Percentiles rank a stretch among this genome's conserved stretches.
These are phyloP conservation scores for Canavalia ensiformis DNA, from an alignment of 306 rosid genomes.

Conservation along the genomic window DNA sequence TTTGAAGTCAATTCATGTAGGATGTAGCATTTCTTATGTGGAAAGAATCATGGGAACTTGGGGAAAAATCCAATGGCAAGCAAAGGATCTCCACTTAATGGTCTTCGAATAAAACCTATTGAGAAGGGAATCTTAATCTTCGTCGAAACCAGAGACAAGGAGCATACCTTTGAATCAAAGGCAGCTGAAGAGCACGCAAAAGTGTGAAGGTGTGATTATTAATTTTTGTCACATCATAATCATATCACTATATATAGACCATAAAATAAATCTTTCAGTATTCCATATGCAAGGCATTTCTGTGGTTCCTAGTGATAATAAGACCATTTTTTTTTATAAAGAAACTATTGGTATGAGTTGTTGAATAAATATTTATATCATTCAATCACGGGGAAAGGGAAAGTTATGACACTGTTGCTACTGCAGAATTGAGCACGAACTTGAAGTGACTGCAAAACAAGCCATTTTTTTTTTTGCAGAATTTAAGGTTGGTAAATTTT, in stretches of 20 bases:
- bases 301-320: slow-evolving; percentile 28
- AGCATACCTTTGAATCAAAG: slow-evolving; percentile 85
- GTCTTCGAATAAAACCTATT: slow-evolving; percentile 87
- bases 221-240: slow-evolving; percentile 13
- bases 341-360: slow-evolving; percentile 14
- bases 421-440: slow-evolving; percentile 87
- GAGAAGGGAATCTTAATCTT: slow-evolving; percentile 76
- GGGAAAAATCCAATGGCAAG: slow-evolving; percentile 92
- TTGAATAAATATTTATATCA: slow-evolving; percentile 37
- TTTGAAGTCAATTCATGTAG: no score
- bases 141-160: slow-evolving; percentile 74
- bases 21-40: slow-evolving; percentile 73
- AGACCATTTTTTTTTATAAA: neutral
- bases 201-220: slow-evolving; percentile 71
- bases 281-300: slow-evolving; percentile 41
- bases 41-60: slow-evolving; percentile 97
- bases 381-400: neutral
- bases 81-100: slow-evolving; percentile 95
- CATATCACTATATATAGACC: neutral
- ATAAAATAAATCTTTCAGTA: slow-evolving; percentile 22
- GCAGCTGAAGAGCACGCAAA: slow-evolving; percentile 99
- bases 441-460: slow-evolving; percentile 90
- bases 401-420: slow-evolving; percentile 40
- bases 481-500: slow-evolving; percentile 77
- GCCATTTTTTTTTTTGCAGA: slow-evolving; percentile 83